These are phyloP conservation scores for Barbarea vulgaris DNA, from an alignment of 345 rosid genomes.

Conservation along the genomic window DNA sequence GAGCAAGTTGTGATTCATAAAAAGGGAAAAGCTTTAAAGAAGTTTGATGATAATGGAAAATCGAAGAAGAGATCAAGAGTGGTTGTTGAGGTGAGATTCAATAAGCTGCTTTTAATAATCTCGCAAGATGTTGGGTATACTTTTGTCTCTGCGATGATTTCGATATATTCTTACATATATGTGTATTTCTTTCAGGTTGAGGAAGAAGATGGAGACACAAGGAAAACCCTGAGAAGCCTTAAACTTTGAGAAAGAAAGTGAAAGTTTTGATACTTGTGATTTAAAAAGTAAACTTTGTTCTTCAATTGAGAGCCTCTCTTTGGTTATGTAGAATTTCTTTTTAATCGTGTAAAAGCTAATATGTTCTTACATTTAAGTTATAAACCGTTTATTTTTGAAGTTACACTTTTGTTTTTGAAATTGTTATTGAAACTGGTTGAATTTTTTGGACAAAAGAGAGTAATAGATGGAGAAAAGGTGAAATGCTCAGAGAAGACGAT, in stretches of 20 bases:
- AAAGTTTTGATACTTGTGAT: neutral
- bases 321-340: neutral
- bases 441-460: neutral
- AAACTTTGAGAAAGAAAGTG: constrained; percentile 13
- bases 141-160: constrained; percentile 1
- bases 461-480: neutral
- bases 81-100: constrained; percentile 68
- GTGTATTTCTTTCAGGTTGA: constrained; percentile 53
- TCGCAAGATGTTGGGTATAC: neutral
- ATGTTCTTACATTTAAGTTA: neutral
- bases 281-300: neutral
- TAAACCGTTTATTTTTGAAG: neutral
- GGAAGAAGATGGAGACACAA: constrained; percentile 54
- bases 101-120: neutral
- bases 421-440: neutral
- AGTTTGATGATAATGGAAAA: constrained; percentile 53
- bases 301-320: constrained; percentile 1
- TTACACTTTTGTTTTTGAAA: neutral
- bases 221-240: constrained; percentile 38
- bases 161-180: neutral
- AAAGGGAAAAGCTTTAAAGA: constrained; percentile 46
- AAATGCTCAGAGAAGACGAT: neutral
- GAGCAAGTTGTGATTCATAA: constrained; percentile 47
- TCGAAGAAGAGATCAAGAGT: constrained; percentile 74
- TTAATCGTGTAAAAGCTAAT: constrained; percentile 20